A percentile compares a stretch with the other conserved stretches of the same genome.
Conservation (phyloP, 1,284 basidiomycete genomes). For the Malassezia cuniculi region DNA sequence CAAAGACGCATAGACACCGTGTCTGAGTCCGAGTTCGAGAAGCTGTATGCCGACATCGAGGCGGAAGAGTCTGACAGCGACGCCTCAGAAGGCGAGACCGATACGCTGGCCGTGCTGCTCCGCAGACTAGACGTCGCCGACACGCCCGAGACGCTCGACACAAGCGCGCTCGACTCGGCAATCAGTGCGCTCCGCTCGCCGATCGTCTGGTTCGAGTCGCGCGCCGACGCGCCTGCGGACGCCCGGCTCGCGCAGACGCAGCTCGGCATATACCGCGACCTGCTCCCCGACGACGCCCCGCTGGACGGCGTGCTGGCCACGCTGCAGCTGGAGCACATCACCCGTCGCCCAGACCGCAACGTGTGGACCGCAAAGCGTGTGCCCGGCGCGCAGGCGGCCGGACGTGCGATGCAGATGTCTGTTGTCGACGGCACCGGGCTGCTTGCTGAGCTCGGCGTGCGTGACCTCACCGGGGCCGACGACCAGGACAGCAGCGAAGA, state of each 20-base stretch:
- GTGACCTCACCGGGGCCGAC: conserved; percentile 16
- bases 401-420: conserved; percentile 25
- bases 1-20: conserved; percentile 5
- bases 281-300: conserved; percentile 52
- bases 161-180: conserved; percentile 35
- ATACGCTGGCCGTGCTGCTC: conserved; percentile 25
- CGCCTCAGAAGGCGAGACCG: conserved; percentile 2
- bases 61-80: conserved; percentile 19
- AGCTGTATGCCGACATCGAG: conserved; percentile 23
- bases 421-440: conserved; percentile 32
- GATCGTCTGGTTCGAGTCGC: conserved; percentile 72
- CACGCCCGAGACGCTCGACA: conserved; percentile 10
- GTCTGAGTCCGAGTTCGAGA: conserved; percentile 19
- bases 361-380: conserved; percentile 34
- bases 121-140: conserved; percentile 16
- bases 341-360: conserved; percentile 9
- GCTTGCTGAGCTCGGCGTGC: conserved; percentile 14
- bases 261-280: conserved; percentile 68
- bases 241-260: conserved; percentile 56
- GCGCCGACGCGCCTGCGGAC: conserved; percentile 46
- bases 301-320: conserved; percentile 51
- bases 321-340: conserved; percentile 34
- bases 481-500: conserved; percentile 4
- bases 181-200: conserved; percentile 51
- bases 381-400: conserved; percentile 30